Evolutionary conservation across 306 rosid genomes (phyloP), one percentile per base, ranked within the genome.

Genomic region (Medicago ruthenica): DNA sequence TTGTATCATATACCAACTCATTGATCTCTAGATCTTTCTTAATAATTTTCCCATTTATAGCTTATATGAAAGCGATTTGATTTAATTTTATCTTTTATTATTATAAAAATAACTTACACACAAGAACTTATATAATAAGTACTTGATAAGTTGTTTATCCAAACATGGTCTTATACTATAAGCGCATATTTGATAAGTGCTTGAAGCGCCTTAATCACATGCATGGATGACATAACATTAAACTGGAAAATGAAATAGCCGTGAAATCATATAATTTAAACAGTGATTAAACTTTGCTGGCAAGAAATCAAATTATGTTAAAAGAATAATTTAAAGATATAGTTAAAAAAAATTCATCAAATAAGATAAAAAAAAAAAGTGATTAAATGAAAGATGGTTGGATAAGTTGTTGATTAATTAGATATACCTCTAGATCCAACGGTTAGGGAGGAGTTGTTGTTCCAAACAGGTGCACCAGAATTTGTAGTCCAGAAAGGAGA

Each of bases 401-500:
- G 18, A 15, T 5, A 51, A 51, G 3, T 7, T 51, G 3, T 17
- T 21, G 58, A 69, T 27, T 12, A 68, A 61, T 6, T 12, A 2
- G 20, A 37, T 48, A 37, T 48, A 90, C 98, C 98, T 82, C 98
- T 86, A 27, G 80, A 15, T 74, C 96, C 97, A 47, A 90, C 83
- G 5, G 98, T 88, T 60, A 92, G 54, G 12, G 91, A 84, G 8
- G 88, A 78, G 73, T 92, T 87, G 70, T 94, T 90, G 90, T 94
- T 94, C 88, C 87, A 94, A 36, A 92, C 81, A 0, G 98, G 98
- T 69, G 95, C 97, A 77, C 97, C 98, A 1, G 95, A 68, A 75
- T 94, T 91, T 0, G 98, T 94, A 11, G 98, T 92, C 91, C 90
- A 92, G 85, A 83, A 91, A 0, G 91, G 96, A 3, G 97, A 82